Evolutionary conservation across 2,329 filamentous ascomycete species (phyloP), one percentile per base, ranked within the genome.

Genomic region (Sporothrix dimorphospora): DNA sequence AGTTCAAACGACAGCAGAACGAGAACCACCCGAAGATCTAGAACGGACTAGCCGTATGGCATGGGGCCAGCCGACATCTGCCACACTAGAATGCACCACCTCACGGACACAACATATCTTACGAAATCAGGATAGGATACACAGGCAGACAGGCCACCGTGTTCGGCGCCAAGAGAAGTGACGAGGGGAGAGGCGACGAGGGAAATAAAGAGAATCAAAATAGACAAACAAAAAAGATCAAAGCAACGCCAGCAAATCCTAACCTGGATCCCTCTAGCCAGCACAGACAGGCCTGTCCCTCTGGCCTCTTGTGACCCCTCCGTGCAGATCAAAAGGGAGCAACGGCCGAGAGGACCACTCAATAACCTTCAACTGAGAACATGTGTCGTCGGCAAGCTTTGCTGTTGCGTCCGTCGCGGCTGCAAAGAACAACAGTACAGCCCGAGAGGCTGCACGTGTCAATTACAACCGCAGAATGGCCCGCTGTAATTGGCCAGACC

Each of bases 381-480:
- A 70, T 70, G 68, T 49, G 53, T 30, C 51, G 47, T 47, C 21
- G 47, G 21, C 38, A 45, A 27, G 38, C 21, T 27, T 27, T 65
- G 38, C 12, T 45, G 57, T 21, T 21, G 55, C 19, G 30, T 5
- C 19, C 16, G 30, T 45, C 59, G 21, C 8, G 59, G 38, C 59
- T 27, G 38, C 38, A 16, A 65, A 40, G 66, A 34, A 55, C 34
- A 4, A 19, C 21, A n/a, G n/a, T n/a, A n/a, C n/a, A n/a, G n/a
- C 19, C 42, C 49, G 21, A 19, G 42, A 65, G 59, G 59, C 59
- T 71, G 69, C 69, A 71, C 69, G 69, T 71, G 69, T 71, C 34
- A 65, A 70, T 57, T 24, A 27, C 21, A 47, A 14, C 38, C 11
- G 24, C 19, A 24, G 34, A 27, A 12, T 51, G 40, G 40, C 51